Conservation (phyloP, 2,329 filamentous ascomycete genomes). For the Ilyonectria robusta region DNA sequence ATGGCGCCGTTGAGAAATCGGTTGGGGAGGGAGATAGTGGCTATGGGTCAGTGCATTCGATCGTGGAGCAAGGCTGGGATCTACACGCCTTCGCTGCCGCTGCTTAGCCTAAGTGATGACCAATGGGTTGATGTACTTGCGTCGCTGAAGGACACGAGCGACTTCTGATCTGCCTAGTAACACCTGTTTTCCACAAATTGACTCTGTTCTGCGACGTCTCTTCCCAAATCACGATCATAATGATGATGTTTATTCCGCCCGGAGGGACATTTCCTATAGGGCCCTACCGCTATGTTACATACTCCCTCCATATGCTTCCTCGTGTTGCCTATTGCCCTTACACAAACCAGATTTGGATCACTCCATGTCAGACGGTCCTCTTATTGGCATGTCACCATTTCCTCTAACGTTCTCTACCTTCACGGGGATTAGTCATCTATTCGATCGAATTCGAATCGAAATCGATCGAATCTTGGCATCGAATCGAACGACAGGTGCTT, state of each 20-base stretch:
- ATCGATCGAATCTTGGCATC: constrained; percentile 1
- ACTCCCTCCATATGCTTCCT: constrained; percentile 6
- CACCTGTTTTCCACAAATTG: background rate
- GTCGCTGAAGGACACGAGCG: no score
- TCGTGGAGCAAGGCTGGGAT: constrained; percentile 4
- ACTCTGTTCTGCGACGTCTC: background rate
- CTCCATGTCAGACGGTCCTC: constrained; percentile 13
- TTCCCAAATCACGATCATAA: background rate
- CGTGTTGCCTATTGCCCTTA: constrained; percentile 8
- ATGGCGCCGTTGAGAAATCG: constrained; percentile 8
- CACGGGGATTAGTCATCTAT: constrained; percentile 14
- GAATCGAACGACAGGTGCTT: constrained; percentile 11
- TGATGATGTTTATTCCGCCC: constrained; percentile 14
- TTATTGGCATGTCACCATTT: constrained; percentile 8
- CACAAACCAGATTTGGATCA: constrained; percentile 11
- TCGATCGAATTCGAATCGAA: constrained; percentile 1
- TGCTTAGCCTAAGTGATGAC: no score
- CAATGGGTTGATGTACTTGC: no score
- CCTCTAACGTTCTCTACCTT: constrained; percentile 16
- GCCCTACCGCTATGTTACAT: constrained; percentile 8
- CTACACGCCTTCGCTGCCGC: background rate
- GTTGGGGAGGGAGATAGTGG: constrained; percentile 5
- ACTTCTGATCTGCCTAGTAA: background rate
- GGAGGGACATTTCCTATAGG: constrained; percentile 7
- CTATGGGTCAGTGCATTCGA: constrained; percentile 8